These are phyloP conservation scores for Colletotrichum echinochloae DNA, from an alignment of 2,329 filamentous ascomycete species.

Conservation along the genomic window DNA sequence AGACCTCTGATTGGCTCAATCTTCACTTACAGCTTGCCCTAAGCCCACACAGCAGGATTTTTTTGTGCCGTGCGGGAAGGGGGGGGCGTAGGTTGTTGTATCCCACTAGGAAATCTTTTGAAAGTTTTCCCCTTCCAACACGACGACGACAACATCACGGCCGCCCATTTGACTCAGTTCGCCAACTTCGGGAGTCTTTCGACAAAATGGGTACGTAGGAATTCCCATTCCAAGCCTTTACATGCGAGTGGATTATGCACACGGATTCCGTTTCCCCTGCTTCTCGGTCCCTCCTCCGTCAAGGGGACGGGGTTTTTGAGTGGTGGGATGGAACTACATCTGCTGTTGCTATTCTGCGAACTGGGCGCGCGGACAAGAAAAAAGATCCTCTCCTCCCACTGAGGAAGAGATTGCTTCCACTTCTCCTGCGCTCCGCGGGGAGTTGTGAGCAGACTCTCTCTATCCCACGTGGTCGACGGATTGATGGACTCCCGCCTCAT, in stretches of 20 bases:
- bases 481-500: constrained; percentile 50
- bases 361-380: constrained; percentile 37
- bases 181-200: constrained; percentile 58
- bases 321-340: background rate
- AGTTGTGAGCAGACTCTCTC: background rate
- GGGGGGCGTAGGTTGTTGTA: constrained; percentile 11
- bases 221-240: constrained; percentile 54
- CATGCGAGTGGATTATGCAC: constrained; percentile 49
- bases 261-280: constrained; percentile 14
- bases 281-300: background rate
- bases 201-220: constrained; percentile 73
- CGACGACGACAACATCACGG: constrained; percentile 51
- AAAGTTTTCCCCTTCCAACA: constrained; percentile 38
- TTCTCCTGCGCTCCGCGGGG: constrained; percentile 14
- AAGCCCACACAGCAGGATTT: constrained; percentile 26
- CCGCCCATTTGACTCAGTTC: constrained; percentile 50
- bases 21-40: background rate
- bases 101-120: constrained; percentile 1
- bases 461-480: constrained; percentile 15
- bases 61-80: constrained; percentile 17
- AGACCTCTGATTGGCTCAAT: background rate
- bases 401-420: constrained; percentile 5
- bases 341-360: constrained; percentile 39
- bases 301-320: background rate
- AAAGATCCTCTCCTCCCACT: constrained; percentile 43